A percentile compares a stretch with the other conserved stretches of the same genome.
phyloP scores from a whole-genome alignment of 2,329 filamentous ascomycete genomes.

The Pyricularia sp. region DNA sequence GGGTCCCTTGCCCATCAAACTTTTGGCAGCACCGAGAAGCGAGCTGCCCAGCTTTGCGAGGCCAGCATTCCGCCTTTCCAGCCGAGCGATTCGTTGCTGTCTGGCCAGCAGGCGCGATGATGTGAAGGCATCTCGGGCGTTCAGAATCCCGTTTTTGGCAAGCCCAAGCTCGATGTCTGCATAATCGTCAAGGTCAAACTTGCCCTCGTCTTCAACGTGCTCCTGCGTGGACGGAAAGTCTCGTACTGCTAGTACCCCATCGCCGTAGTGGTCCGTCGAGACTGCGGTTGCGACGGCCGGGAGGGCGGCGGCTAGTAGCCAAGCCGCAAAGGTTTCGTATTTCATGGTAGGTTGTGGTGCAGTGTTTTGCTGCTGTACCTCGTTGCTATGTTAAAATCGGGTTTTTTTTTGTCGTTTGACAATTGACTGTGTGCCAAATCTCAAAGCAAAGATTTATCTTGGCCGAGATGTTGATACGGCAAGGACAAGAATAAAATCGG shows the following conservation, averaged over 20 bases:
- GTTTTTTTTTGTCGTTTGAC: not conserved
- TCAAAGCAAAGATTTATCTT: not conserved
- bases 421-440: not conserved
- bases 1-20: not conserved
- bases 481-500: not conserved
- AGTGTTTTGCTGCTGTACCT: not conserved
- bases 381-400: not conserved
- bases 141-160: not conserved
- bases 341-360: not conserved
- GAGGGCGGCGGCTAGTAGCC: not conserved
- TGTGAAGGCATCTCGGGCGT: not conserved
- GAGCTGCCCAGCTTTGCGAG: not conserved
- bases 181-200: not conserved
- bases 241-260: not conserved
- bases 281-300: not conserved
- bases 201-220: not conserved
- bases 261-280: not conserved
- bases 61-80: not conserved
- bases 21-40: not conserved
- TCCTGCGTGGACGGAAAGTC: not conserved
- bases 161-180: not conserved
- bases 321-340: not conserved
- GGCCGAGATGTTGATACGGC: not conserved
- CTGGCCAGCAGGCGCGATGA: not conserved
- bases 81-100: not conserved